phyloP scores from a whole-genome alignment of 164 flowering plant species.

The Tetrastigma voinierianum region DNA sequence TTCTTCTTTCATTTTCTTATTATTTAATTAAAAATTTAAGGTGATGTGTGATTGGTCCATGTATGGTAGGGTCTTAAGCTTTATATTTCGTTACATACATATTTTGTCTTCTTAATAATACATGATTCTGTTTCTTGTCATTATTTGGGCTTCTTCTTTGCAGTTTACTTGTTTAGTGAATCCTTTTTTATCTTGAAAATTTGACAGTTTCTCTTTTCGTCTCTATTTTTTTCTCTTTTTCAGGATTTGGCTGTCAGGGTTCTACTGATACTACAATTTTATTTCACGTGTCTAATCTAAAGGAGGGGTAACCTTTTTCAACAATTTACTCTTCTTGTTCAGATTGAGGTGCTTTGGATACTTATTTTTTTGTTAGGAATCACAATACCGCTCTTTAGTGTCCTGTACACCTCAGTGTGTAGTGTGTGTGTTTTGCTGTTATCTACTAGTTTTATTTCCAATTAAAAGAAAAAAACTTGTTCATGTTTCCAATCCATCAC shows the following conservation, averaged over 20 bases:
- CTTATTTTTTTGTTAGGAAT: no score
- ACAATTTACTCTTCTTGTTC: neutral
- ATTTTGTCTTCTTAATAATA: neutral
- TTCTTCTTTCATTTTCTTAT: no score
- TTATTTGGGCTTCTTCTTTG: conserved; percentile 3
- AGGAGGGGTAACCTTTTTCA: conserved; percentile 84
- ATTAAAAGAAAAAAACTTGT: no score
- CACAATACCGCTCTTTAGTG: no score
- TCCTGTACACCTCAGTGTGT: no score
- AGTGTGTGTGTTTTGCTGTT: neutral
- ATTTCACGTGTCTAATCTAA: conserved; percentile 98
- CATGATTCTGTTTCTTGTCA: neutral
- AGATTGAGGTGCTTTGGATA: neutral
- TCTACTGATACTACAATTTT: conserved; percentile 90
- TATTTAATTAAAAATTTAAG: no score
- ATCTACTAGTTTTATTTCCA: neutral
- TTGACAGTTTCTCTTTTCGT: conserved; percentile 2
- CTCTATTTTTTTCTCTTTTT: conserved; percentile 10
- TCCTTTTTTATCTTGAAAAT: neutral
- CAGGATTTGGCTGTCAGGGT: conserved; percentile 99
- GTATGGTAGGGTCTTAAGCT: no score
- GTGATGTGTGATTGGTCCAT: no score
- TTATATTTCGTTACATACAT: no score
- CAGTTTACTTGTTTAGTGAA: neutral
- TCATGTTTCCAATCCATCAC: no score